Percentiles rank a stretch among this genome's conserved stretches.
Conservation (phyloP, 2,329 filamentous ascomycete genomes). For the Pseudogymnoascus sp. region DNA sequence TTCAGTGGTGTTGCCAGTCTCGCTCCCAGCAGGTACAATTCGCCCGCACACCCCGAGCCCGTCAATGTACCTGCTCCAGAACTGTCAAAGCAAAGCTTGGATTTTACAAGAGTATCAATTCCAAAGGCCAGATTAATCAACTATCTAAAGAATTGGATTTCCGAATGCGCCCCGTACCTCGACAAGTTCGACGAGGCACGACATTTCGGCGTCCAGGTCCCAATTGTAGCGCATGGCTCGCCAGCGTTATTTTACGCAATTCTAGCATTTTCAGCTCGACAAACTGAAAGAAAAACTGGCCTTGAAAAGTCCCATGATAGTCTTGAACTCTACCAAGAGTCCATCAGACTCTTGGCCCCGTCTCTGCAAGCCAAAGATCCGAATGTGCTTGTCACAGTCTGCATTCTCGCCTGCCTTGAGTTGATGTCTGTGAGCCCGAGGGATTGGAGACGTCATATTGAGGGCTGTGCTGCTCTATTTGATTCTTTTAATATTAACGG, state of each 20-base stretch:
- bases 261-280: constrained; percentile 46
- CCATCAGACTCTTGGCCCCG: constrained; percentile 38
- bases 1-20: constrained; percentile 32
- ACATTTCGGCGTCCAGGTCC: constrained; percentile 45
- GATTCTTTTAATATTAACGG: constrained; percentile 45
- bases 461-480: constrained; percentile 48
- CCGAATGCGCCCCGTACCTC: constrained; percentile 42
- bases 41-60: constrained; percentile 22
- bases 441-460: constrained; percentile 49
- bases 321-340: constrained; percentile 46
- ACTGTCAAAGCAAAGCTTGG: constrained; percentile 21
- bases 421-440: constrained; percentile 41
- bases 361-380: constrained; percentile 38
- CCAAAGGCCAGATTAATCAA: constrained; percentile 14
- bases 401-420: constrained; percentile 41
- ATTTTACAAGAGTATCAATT: constrained; percentile 15
- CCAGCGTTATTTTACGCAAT: constrained; percentile 42
- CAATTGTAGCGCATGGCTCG: constrained; percentile 40
- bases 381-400: constrained; percentile 39
- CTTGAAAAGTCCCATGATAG: constrained; percentile 40
- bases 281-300: constrained; percentile 40
- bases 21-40: constrained; percentile 27
- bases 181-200: constrained; percentile 50
- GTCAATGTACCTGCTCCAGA: neutral
- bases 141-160: constrained; percentile 43